Percentiles rank a stretch among this genome's conserved stretches.
Evolutionary conservation across 106 monocot genomes (phyloP).

Genomic region (Vanilla planifolia): DNA sequence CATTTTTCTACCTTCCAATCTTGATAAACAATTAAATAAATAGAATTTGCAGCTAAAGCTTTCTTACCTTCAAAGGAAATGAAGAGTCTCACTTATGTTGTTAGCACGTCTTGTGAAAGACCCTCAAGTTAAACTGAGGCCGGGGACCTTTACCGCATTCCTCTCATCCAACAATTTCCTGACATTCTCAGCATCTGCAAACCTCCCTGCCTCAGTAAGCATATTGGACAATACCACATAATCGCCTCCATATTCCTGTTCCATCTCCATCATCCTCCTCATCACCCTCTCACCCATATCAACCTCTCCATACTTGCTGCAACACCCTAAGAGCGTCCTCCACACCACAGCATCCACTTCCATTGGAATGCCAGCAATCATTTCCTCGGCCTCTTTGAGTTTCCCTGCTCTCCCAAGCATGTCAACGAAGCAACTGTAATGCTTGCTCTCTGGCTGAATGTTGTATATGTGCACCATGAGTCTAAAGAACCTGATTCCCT

Average conservation of each 20-base stretch:
- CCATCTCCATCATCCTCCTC: constrained; percentile 50
- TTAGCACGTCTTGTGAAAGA: not conserved
- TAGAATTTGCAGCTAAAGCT: too few relatives aligned
- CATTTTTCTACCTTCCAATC: too few relatives aligned
- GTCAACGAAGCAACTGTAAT: constrained; percentile 72
- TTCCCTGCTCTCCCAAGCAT: constrained; percentile 65
- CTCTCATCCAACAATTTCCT: constrained; percentile 50
- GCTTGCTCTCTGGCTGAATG: constrained; percentile 49
- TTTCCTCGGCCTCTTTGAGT: constrained; percentile 53
- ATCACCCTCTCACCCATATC: constrained; percentile 65
- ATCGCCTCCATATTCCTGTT: constrained; percentile 50
- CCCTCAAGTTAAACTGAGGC: constrained; percentile 30
- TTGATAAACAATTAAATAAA: too few relatives aligned
- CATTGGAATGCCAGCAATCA: constrained; percentile 28
- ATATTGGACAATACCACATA: constrained; percentile 70
- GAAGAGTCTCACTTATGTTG: too few relatives aligned
- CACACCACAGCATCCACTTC: constrained; percentile 46
- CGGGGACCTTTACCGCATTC: constrained; percentile 52
- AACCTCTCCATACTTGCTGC: constrained; percentile 47
- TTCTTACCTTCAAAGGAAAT: too few relatives aligned
- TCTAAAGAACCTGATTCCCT: constrained; percentile 43
- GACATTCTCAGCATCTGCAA: constrained; percentile 54
- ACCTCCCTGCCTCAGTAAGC: constrained; percentile 48
- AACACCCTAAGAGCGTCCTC: constrained; percentile 71
- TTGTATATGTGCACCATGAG: constrained; percentile 34